Evolutionary conservation across 164 flowering plant species (phyloP).

Genomic region (Sextonia rubra): DNA sequence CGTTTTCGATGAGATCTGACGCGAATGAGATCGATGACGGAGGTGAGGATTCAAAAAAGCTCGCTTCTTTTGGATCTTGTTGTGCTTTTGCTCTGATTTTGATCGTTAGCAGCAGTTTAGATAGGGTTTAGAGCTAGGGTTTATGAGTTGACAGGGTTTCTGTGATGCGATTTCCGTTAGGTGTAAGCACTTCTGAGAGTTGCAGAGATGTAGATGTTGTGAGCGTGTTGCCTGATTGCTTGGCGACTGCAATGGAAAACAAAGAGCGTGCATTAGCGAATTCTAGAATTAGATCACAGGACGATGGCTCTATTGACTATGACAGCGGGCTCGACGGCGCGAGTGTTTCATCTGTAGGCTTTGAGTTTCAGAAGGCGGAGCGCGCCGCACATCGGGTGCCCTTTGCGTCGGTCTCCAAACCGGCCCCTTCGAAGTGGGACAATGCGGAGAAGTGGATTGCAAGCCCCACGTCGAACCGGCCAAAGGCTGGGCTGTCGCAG

Average conservation of each 20-base stretch:
- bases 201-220: slow-evolving; percentile 80
- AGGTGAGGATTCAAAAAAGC: slow-evolving; percentile 24
- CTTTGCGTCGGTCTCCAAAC: slow-evolving; percentile 58
- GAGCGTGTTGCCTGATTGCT: slow-evolving; percentile 43
- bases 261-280: slow-evolving; percentile 32
- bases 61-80: background rate
- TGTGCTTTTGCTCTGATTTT: too few relatives aligned
- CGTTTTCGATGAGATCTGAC: slow-evolving; percentile 46
- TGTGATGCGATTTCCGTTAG: slow-evolving; percentile 18
- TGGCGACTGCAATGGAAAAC: slow-evolving; percentile 11
- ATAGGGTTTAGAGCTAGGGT: background rate
- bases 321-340: slow-evolving; percentile 40
- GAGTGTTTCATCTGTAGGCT: slow-evolving; percentile 32
- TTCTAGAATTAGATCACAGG: slow-evolving; percentile 41
- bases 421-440: slow-evolving; percentile 91
- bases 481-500: slow-evolving; percentile 36
- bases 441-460: slow-evolving; percentile 96
- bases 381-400: slow-evolving; percentile 53
- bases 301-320: slow-evolving; percentile 39
- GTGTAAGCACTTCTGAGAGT: slow-evolving; percentile 34
- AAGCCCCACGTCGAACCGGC: slow-evolving; percentile 63
- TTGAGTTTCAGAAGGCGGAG: slow-evolving; percentile 76
- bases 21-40: slow-evolving; percentile 29
- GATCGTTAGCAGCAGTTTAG: background rate
- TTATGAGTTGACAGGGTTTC: background rate